These are phyloP conservation scores for Stentor coeruleus DNA, from an alignment of 73 alveolate genomes.

Conservation along the genomic window DNA sequence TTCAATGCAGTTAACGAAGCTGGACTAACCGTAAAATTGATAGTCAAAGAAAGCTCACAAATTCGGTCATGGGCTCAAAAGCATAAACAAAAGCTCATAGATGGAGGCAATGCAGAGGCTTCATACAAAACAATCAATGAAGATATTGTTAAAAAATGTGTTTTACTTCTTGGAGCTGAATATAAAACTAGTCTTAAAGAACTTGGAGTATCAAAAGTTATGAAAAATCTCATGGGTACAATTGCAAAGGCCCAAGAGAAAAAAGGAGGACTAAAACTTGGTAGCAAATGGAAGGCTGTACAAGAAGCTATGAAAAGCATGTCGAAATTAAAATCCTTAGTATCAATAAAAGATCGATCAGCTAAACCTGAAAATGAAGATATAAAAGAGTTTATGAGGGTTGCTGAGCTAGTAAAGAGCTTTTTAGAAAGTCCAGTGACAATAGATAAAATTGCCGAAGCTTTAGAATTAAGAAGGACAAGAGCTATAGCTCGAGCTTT, in stretches of 20 bases:
- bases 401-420: slow-evolving; percentile 3
- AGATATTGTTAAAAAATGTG: slow-evolving; percentile 16
- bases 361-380: slow-evolving; percentile 16
- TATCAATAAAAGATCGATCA: not conserved
- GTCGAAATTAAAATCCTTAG: not conserved
- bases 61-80: slow-evolving; percentile 20
- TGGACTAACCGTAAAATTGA: not conserved
- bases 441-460: not conserved
- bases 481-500: not conserved
- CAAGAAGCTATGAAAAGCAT: not conserved
- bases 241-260: not conserved
- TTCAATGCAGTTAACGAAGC: not conserved
- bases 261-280: not conserved
- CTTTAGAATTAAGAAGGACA: not conserved
- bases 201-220: slow-evolving; percentile 7
- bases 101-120: slow-evolving; percentile 6
- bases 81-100: slow-evolving; percentile 15
- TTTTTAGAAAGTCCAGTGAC: not conserved
- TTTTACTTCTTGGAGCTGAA: not conserved
- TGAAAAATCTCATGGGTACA: not conserved
- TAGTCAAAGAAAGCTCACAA: not conserved
- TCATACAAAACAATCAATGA: not conserved
- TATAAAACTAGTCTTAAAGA: slow-evolving; percentile 10
- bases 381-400: slow-evolving; percentile 8
- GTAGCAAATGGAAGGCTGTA: slow-evolving; percentile 13